Percentiles rank a stretch among this genome's conserved stretches.
These are phyloP conservation scores for Vinca major DNA, from an alignment of 305 asterid genomes.

Conservation along the genomic window DNA sequence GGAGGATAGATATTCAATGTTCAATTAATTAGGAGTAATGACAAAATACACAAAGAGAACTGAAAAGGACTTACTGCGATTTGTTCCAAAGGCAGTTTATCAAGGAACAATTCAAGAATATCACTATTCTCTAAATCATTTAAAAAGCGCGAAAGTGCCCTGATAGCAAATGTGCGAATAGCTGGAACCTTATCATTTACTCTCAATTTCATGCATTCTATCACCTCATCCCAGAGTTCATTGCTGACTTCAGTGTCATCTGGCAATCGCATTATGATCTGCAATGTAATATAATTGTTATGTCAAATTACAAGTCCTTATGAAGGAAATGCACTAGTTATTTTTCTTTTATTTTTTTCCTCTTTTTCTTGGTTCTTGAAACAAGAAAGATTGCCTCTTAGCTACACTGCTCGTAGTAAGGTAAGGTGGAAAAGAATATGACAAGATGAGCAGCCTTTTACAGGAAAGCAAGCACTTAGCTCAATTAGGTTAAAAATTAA, in stretches of 20 bases:
- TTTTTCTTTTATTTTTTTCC: not conserved
- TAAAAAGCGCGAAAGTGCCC: conserved; percentile 84
- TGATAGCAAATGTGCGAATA: conserved; percentile 68
- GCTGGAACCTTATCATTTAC: conserved; percentile 66
- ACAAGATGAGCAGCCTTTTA: not conserved
- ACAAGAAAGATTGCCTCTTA: not conserved
- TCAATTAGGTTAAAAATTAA: not conserved
- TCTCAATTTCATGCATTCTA: conserved; percentile 65
- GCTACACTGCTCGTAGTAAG: not conserved
- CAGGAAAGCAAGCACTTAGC: not conserved
- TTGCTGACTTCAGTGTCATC: conserved; percentile 86
- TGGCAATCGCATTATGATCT: conserved; percentile 59
- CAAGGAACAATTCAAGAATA: conserved; percentile 68
- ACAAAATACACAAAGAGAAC: conserved; percentile 7
- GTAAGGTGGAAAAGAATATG: not conserved
- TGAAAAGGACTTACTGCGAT: conserved; percentile 45
- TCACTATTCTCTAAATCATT: conserved; percentile 70
- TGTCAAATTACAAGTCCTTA: not conserved
- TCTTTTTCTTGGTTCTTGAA: not conserved
- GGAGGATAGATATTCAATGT: not conserved
- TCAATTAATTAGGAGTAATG: not conserved
- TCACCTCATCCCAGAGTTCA: conserved; percentile 96
- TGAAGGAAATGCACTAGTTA: not conserved
- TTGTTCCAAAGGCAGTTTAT: conserved; percentile 65
- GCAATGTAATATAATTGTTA: conserved; percentile 1